These are phyloP conservation scores for Hygrophoropsis aurantiaca DNA, from an alignment of 768 basidiomycete species.

Conservation along the genomic window DNA sequence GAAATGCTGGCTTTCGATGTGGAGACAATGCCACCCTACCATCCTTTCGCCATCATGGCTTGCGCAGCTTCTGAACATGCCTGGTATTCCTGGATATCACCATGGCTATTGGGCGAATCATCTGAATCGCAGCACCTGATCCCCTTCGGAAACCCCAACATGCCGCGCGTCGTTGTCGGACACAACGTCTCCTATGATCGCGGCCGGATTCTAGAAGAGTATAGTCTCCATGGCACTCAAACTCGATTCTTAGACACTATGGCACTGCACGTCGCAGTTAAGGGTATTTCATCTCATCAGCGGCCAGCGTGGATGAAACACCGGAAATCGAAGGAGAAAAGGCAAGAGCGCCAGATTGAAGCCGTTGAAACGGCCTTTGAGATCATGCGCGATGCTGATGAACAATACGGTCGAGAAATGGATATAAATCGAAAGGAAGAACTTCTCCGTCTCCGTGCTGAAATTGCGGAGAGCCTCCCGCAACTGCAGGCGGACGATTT, in stretches of 20 bases:
- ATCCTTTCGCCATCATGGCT: constrained; percentile 85
- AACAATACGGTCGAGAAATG: constrained; percentile 35
- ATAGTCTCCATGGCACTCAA: constrained; percentile 59
- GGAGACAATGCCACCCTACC: constrained; percentile 84
- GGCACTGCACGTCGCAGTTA: constrained; percentile 90
- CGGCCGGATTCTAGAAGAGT: constrained; percentile 80
- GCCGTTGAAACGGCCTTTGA: constrained; percentile 62
- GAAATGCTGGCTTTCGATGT: constrained; percentile 88
- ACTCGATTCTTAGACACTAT: constrained; percentile 93
- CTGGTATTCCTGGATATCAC: constrained; percentile 97
- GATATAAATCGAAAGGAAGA: constrained; percentile 37
- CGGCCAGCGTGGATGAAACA: constrained; percentile 91
- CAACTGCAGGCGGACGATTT: constrained; percentile 32
- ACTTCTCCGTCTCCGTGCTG: constrained; percentile 37
- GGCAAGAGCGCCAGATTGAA: constrained; percentile 57
- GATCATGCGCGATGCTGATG: constrained; percentile 43
- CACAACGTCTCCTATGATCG: constrained; percentile 97
- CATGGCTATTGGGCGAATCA: constrained; percentile 77
- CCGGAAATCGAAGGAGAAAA: constrained; percentile 64
- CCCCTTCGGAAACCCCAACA: constrained; percentile 58
- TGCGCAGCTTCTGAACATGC: constrained; percentile 78
- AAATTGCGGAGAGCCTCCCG: constrained; percentile 42
- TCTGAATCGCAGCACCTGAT: constrained; percentile 65
- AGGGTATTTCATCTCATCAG: constrained; percentile 93
- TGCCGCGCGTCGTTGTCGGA: constrained; percentile 74